Conservation (phyloP, 1,139 yeast genomes). For the Blastobotrys indianensis region DNA sequence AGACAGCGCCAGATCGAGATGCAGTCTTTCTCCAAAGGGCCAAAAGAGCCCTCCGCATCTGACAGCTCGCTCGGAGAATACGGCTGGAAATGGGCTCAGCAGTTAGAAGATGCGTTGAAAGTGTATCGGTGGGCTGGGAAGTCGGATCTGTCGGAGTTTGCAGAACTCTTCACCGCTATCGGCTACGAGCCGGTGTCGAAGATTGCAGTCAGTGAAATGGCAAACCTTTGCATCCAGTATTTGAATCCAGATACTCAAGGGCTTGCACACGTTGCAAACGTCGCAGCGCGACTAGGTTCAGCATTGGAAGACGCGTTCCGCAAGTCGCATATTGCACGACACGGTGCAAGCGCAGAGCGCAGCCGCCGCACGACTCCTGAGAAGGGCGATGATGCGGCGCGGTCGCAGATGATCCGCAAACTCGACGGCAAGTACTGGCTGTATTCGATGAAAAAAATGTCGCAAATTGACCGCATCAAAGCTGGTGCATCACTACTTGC, state of each 20-base stretch:
- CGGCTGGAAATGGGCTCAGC: slow-evolving; percentile 34
- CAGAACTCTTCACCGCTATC: slow-evolving; percentile 55
- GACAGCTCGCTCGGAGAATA: slow-evolving; percentile 43
- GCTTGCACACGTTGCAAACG: not conserved
- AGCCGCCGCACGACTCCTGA: not conserved
- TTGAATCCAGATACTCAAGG: not conserved
- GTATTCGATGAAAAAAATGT: not conserved
- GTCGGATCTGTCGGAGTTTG: slow-evolving; percentile 39
- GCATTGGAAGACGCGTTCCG: slow-evolving; percentile 12
- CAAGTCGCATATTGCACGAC: not conserved
- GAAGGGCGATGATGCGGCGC: not conserved
- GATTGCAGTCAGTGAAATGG: slow-evolving; percentile 14
- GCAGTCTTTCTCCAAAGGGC: slow-evolving; percentile 58
- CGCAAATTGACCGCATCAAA: not conserved
- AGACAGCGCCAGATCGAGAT: slow-evolving; percentile 68
- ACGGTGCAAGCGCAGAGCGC: not conserved
- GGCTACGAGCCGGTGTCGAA: slow-evolving; percentile 31
- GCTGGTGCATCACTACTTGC: not conserved
- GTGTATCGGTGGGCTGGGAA: slow-evolving; percentile 19
- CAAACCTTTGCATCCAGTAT: not conserved
- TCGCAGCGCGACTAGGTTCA: slow-evolving; percentile 4
- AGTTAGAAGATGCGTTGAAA: slow-evolving; percentile 2
- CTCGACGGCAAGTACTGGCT: not conserved
- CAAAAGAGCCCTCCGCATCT: slow-evolving; percentile 42
- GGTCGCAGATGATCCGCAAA: not conserved